Conservation (phyloP, 805 yeast genomes). For the Wickerhamomyces silvicola region DNA sequence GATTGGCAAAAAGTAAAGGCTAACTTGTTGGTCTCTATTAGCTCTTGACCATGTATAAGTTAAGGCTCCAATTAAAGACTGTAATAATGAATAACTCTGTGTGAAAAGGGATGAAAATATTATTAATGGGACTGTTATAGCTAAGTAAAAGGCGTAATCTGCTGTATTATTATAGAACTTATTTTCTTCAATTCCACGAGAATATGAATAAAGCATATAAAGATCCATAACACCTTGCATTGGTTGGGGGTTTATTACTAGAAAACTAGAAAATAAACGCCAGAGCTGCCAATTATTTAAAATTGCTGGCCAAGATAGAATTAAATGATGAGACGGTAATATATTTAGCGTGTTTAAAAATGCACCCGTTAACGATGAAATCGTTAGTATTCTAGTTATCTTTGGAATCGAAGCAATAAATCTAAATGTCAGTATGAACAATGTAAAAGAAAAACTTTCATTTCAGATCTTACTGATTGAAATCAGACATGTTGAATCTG, state of each 20-base stretch:
- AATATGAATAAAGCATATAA: slow-evolving; percentile 51
- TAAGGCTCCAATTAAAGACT: slow-evolving; percentile 44
- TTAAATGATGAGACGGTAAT: slow-evolving; percentile 18
- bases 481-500: slow-evolving; percentile 6
- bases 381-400: slow-evolving; percentile 49
- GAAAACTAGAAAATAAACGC: slow-evolving; percentile 43
- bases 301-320: slow-evolving; percentile 24
- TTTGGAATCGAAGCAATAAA: slow-evolving; percentile 46
- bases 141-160: slow-evolving; percentile 50
- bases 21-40: slow-evolving; percentile 43
- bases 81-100: slow-evolving; percentile 22
- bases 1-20: slow-evolving; percentile 47
- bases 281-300: slow-evolving; percentile 33
- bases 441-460: neutral
- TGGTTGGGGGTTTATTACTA: slow-evolving; percentile 36
- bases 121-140: slow-evolving; percentile 43
- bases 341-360: slow-evolving; percentile 29
- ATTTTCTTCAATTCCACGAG: slow-evolving; percentile 48
- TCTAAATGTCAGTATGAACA: slow-evolving; percentile 13
- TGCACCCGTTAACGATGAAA: slow-evolving; percentile 41
- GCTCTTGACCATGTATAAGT: slow-evolving; percentile 56
- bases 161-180: slow-evolving; percentile 43
- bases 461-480: slow-evolving; percentile 6
- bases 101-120: slow-evolving; percentile 29
- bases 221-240: slow-evolving; percentile 44